Evolutionary conservation across 148 eudicot genomes (phyloP).

Genomic region (Amaranthus cruentus): DNA sequence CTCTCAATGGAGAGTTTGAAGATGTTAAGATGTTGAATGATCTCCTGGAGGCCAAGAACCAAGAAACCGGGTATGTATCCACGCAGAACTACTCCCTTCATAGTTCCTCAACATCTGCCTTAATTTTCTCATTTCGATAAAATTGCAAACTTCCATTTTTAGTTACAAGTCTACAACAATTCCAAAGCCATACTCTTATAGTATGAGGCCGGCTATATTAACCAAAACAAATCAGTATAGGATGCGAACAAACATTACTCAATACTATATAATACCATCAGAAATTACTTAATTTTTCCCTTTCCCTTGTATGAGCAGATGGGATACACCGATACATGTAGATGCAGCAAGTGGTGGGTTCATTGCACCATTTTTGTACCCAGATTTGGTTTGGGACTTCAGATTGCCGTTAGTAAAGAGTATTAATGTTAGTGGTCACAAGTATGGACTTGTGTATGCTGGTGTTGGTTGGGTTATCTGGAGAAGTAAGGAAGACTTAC

Average conservation of each 20-base stretch:
- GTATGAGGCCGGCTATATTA: too few species aligned
- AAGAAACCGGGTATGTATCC: conserved; percentile 46
- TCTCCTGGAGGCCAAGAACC: conserved; percentile 49
- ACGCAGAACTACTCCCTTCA: too few species aligned
- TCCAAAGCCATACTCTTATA: too few species aligned
- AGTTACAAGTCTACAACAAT: too few species aligned
- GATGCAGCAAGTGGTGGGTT: conserved; percentile 80
- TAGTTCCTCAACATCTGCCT: too few species aligned
- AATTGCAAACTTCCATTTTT: too few species aligned
- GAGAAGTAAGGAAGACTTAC: conserved; percentile 66
- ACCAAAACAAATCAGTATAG: too few species aligned
- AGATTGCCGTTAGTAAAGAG: conserved; percentile 54
- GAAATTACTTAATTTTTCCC: too few species aligned
- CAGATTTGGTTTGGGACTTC: conserved; percentile 67
- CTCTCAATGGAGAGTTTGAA: conserved; percentile 53
- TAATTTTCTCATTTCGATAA: too few species aligned
- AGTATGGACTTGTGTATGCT: conserved; percentile 30
- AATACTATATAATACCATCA: too few species aligned
- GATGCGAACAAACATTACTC: too few species aligned
- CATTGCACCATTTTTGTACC: conserved; percentile 65
- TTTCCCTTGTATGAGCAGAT: conserved; percentile 21
- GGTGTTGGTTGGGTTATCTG: conserved; percentile 71
- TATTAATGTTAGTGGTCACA: conserved; percentile 51
- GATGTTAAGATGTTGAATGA: conserved; percentile 53
- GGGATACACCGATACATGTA: conserved; percentile 76